Conservation (phyloP, 768 basidiomycete species). For the Lentinula edodes region DNA sequence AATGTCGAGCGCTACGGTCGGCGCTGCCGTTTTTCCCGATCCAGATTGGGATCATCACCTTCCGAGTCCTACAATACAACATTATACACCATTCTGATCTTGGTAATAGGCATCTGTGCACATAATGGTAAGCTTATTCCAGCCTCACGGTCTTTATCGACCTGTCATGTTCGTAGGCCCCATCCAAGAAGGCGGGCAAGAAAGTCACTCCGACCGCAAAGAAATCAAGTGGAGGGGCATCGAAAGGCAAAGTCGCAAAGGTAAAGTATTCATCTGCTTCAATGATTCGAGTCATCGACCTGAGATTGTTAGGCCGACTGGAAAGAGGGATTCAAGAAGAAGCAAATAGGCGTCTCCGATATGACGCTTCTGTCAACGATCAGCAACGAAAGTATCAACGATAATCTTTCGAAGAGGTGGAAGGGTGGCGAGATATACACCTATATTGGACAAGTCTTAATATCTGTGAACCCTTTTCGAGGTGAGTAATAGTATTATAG, state of each 20-base stretch:
- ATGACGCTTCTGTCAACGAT: slow-evolving; percentile 98
- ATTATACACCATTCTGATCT: not conserved
- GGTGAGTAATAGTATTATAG: slow-evolving; percentile 38
- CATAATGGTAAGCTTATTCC: not conserved
- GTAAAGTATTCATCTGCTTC: slow-evolving; percentile 29
- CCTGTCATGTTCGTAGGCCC: slow-evolving; percentile 43
- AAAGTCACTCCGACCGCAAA: slow-evolving; percentile 70
- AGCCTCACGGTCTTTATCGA: not conserved
- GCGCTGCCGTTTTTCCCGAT: not conserved
- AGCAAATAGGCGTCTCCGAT: slow-evolving; percentile 95
- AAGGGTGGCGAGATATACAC: slow-evolving; percentile 96
- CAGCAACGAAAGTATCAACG: slow-evolving; percentile 96
- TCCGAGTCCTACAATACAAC: not conserved
- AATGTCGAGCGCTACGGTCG: no score
- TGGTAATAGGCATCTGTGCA: not conserved
- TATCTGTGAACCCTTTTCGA: slow-evolving; percentile 99
- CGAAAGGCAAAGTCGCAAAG: slow-evolving; percentile 67
- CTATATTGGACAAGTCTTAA: slow-evolving; percentile 96
- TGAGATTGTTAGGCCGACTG: slow-evolving; percentile 76
- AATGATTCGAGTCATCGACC: slow-evolving; percentile 1
- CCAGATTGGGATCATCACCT: not conserved
- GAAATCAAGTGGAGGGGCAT: slow-evolving; percentile 25
- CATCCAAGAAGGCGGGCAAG: slow-evolving; percentile 89
- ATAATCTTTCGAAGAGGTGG: slow-evolving; percentile 96
- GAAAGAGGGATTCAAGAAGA: slow-evolving; percentile 99